Percentiles rank a stretch among this genome's conserved stretches.
Evolutionary conservation across 345 rosid genomes (phyloP).

Genomic region (Raphanus raphanistrum): DNA sequence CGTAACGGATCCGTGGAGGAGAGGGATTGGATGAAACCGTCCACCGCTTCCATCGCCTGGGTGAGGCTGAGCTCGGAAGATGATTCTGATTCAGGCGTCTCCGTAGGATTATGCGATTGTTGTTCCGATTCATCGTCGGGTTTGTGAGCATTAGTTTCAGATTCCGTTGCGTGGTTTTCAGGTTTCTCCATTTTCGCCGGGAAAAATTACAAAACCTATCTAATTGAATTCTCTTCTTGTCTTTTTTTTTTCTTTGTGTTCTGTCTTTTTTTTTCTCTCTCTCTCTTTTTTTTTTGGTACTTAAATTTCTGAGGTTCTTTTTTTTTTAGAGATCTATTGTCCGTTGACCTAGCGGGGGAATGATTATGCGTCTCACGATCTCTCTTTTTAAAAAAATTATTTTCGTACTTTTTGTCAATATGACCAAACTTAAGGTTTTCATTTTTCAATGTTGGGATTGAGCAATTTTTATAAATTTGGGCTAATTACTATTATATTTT

Average conservation of each 20-base stretch:
- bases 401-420: background rate
- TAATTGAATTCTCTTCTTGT: background rate
- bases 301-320: background rate
- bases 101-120: background rate
- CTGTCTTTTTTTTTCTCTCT: background rate
- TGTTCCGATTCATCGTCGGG: background rate
- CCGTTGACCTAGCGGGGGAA: background rate
- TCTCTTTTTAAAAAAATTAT: no score
- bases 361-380: slow-evolving; percentile 1
- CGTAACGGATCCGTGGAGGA: slow-evolving; percentile 7
- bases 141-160: background rate
- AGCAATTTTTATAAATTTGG: background rate
- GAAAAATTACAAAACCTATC: background rate
- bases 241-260: no score
- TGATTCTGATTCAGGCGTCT: background rate
- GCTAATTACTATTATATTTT: background rate
- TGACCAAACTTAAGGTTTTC: background rate
- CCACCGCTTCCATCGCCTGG: background rate
- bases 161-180: background rate
- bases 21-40: slow-evolving; percentile 8
- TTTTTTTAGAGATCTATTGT: background rate
- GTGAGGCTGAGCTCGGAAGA: background rate
- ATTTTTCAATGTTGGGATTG: background rate
- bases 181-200: background rate
- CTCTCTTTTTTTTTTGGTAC: background rate